Evolutionary conservation across 2,329 filamentous ascomycete genomes (phyloP).

Genomic region (Cordyceps javanica): DNA sequence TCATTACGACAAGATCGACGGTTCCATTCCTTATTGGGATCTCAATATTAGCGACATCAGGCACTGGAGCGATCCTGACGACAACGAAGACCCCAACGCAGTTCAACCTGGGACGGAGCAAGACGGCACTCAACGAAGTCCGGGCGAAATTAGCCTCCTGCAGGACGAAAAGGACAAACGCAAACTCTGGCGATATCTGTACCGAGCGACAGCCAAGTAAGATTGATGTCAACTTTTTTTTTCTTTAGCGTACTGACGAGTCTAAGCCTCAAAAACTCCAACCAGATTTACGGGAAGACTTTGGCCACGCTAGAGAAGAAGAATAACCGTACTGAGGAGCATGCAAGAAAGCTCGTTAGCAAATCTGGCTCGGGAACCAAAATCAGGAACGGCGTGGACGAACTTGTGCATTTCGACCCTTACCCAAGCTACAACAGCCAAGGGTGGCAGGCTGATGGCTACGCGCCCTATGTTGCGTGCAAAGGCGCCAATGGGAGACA

Average conservation of each 20-base stretch:
- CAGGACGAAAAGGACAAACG: slow-evolving; percentile 39
- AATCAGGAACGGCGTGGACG: slow-evolving; percentile 35
- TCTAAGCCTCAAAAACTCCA: slow-evolving; percentile 29
- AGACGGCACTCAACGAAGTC: slow-evolving; percentile 28
- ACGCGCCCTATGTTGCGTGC: slow-evolving; percentile 57
- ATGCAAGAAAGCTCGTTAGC: slow-evolving; percentile 24
- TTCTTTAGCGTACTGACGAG: slow-evolving; percentile 23
- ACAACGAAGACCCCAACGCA: slow-evolving; percentile 29
- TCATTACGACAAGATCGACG: not conserved
- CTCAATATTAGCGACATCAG: slow-evolving; percentile 29
- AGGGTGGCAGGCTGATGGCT: slow-evolving; percentile 50
- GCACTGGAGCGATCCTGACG: slow-evolving; percentile 30
- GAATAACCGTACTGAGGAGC: slow-evolving; percentile 30
- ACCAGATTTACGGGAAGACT: slow-evolving; percentile 53
- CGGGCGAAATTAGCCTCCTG: slow-evolving; percentile 27
- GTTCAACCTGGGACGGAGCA: slow-evolving; percentile 31
- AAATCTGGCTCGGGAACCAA: slow-evolving; percentile 27
- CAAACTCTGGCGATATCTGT: slow-evolving; percentile 34
- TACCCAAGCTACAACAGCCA: slow-evolving; percentile 65
- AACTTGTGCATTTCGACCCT: slow-evolving; percentile 58
- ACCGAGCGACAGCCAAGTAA: slow-evolving; percentile 35
- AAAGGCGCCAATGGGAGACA: slow-evolving; percentile 55
- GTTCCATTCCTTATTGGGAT: slow-evolving; percentile 24
- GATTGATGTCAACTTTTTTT: slow-evolving; percentile 17
- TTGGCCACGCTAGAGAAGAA: slow-evolving; percentile 39